Evolutionary conservation across 129 eudicot genomes (phyloP).

Genomic region (Flaveria ramosissima): DNA sequence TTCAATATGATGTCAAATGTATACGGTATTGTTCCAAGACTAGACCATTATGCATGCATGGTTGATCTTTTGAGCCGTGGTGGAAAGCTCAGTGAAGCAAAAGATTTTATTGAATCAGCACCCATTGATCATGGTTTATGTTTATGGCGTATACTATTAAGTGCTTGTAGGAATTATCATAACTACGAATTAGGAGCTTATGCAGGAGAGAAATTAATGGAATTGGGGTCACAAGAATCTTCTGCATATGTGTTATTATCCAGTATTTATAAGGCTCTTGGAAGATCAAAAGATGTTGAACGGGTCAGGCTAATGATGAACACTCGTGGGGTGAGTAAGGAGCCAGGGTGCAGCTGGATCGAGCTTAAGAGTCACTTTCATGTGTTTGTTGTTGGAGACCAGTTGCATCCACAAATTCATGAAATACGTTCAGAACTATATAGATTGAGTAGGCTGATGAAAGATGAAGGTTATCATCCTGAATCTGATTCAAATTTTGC

Average conservation of each 20-base stretch:
- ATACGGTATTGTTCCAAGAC: conserved; percentile 52
- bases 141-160: conserved; percentile 78
- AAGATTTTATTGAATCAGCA: conserved; percentile 73
- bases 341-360: conserved; percentile 93
- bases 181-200: conserved; percentile 82
- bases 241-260: conserved; percentile 81
- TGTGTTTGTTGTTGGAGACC: conserved; percentile 87
- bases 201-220: conserved; percentile 85
- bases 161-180: conserved; percentile 80
- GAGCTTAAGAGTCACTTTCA: conserved; percentile 74
- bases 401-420: conserved; percentile 59
- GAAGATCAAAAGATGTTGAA: conserved; percentile 62
- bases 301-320: conserved; percentile 71
- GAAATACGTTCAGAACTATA: conserved; percentile 48
- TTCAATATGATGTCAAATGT: conserved; percentile 59
- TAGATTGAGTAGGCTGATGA: conserved; percentile 57
- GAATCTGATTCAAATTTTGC: conserved; percentile 40
- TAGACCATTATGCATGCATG: conserved; percentile 91
- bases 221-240: conserved; percentile 80
- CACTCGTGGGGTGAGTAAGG: conserved; percentile 66
- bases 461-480: conserved; percentile 59
- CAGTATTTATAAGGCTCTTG: conserved; percentile 70
- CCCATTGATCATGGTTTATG: conserved; percentile 64
- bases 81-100: conserved; percentile 72
- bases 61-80: conserved; percentile 89